Evolutionary conservation across 306 rosid species (phyloP), one percentile per base, ranked within the genome.

Genomic region (Castanospermum australe): DNA sequence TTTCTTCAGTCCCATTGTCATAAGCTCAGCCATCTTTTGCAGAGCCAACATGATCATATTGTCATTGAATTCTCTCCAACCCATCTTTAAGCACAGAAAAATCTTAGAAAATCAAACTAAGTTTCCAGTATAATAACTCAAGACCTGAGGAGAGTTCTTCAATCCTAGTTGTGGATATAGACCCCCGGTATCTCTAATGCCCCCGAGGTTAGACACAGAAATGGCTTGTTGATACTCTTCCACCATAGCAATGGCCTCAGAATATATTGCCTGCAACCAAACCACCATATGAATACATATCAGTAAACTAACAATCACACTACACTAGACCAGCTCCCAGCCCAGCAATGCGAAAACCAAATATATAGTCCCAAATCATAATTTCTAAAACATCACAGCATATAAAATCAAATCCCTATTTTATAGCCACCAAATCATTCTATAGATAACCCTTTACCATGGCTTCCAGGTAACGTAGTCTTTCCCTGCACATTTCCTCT

Each of bases 401-500:
- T 5, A 56, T 5, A 7, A 52, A 68, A 52, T n/a, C 8, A 8
- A 67, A 62, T 3, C 5, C 47, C 60, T 51, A 67, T 9, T 52
- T 5, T 8, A 9, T 41, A 52, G 22, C 67, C 20, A 55, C 4
- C 39, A 11, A 15, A 7, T 14, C 28, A 36, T 10, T 18, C 2
- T 28, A 3, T 22, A 21, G 24, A 76, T 15, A 80, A 76, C 28
- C 28, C 33, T 63, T 78, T 78, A 93, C 99, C 97, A 87, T 90
- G 66, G 96, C 89, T 90, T 95, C 97, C 84, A 93, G 74, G 80
- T 93, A 93, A 15, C 96, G 93, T 65, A 85, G 85, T 79, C 98
- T 87, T 79, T 95, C 98, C 89, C 93, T 79, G 75, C 89, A 90
- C 99, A 95, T 95, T 89, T 91, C 99, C 90, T 93, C 98, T 85